Percentiles rank a stretch among this genome's conserved stretches.
Evolutionary conservation across 2,329 filamentous ascomycete species (phyloP).

Genomic region (Fusarium brachygibbosum): DNA sequence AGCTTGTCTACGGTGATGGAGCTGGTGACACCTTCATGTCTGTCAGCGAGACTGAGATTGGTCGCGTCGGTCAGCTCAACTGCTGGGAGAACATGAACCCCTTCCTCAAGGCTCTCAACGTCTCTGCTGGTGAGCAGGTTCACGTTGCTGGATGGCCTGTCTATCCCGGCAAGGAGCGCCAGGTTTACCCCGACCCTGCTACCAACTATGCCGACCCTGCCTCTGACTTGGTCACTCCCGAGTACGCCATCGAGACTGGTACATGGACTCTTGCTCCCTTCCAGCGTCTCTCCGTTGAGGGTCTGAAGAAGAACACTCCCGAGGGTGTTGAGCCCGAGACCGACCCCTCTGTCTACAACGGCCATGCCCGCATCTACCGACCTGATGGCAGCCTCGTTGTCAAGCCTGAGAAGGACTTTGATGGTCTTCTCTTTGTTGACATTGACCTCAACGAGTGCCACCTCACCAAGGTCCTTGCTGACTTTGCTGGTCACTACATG

Average conservation of each 20-base stretch:
- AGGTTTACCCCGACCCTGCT: slow-evolving; percentile 44
- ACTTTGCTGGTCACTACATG: slow-evolving; percentile 56
- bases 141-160: slow-evolving; percentile 51
- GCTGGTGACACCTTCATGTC: slow-evolving; percentile 65
- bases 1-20: slow-evolving; percentile 67
- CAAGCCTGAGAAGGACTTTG: slow-evolving; percentile 52
- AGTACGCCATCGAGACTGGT: slow-evolving; percentile 47
- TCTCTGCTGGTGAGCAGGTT: slow-evolving; percentile 49
- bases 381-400: slow-evolving; percentile 45
- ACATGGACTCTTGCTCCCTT: slow-evolving; percentile 48
- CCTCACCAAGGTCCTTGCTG: slow-evolving; percentile 50
- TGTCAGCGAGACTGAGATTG: slow-evolving; percentile 64
- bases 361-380: slow-evolving; percentile 46
- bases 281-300: slow-evolving; percentile 45
- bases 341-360: slow-evolving; percentile 44
- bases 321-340: slow-evolving; percentile 48
- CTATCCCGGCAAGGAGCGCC: slow-evolving; percentile 42
- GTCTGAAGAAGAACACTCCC: slow-evolving; percentile 45
- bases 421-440: slow-evolving; percentile 65
- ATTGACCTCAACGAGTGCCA: slow-evolving; percentile 59
- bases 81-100: slow-evolving; percentile 67
- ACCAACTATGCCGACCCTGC: slow-evolving; percentile 48
- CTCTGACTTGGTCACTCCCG: slow-evolving; percentile 47
- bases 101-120: slow-evolving; percentile 48
- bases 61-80: slow-evolving; percentile 66